phyloP scores from a whole-genome alignment of 208 protist species.

The Trypanosoma boissoni region DNA sequence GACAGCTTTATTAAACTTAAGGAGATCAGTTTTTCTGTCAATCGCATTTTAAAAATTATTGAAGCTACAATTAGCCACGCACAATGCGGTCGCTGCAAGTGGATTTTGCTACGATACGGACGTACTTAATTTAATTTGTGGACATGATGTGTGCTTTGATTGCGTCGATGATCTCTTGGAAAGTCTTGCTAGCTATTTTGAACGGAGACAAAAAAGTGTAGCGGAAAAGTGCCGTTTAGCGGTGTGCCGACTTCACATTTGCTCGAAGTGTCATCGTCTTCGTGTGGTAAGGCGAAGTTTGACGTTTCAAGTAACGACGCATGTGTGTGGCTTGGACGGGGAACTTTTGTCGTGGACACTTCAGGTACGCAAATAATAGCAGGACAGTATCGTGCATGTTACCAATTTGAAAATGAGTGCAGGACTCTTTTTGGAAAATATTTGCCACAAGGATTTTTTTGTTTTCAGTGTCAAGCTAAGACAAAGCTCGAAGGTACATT shows the following conservation, averaged over 20 bases:
- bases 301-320: neutral
- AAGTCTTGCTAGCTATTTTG: constrained; percentile 6
- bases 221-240: neutral
- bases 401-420: constrained; percentile 2
- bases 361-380: neutral
- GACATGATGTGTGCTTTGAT: constrained; percentile 2
- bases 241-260: neutral
- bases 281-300: neutral
- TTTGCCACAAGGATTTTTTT: neutral
- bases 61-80: constrained; percentile 4
- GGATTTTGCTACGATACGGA: constrained; percentile 9
- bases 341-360: constrained; percentile 4
- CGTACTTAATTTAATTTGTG: neutral
- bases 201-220: neutral
- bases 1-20: neutral
- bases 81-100: constrained; percentile 4
- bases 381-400: neutral
- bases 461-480: neutral
- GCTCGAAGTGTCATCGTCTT: constrained; percentile 9
- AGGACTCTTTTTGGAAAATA: constrained; percentile 1
- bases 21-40: neutral
- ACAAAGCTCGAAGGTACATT: constrained; percentile 1
- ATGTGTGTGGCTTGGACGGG: neutral
- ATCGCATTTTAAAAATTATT: constrained; percentile 1
- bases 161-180: constrained; percentile 10